phyloP scores from a whole-genome alignment of 2,329 filamentous ascomycete genomes.

The Myriangium duriaei region DNA sequence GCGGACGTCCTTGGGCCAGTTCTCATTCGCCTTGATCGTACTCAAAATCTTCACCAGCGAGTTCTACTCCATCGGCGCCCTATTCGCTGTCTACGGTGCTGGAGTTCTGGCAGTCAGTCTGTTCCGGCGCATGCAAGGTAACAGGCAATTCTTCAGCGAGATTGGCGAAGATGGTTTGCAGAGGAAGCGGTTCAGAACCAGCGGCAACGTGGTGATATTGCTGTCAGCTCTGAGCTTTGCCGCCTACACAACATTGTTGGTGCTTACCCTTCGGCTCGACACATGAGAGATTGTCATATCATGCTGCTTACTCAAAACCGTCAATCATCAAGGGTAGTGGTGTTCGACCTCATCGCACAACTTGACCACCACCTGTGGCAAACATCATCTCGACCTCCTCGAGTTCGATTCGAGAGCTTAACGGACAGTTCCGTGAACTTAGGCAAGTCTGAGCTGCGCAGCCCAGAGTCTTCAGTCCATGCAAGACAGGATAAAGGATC shows the following conservation, averaged over 20 bases:
- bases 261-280: slow-evolving; percentile 42
- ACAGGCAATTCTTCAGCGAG: slow-evolving; percentile 77
- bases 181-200: slow-evolving; percentile 48
- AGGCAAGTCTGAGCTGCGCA: too few relatives aligned
- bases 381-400: too few relatives aligned
- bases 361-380: too few relatives aligned
- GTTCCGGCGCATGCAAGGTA: slow-evolving; percentile 81
- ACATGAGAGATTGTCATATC: too few relatives aligned
- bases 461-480: too few relatives aligned
- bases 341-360: too few relatives aligned
- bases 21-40: slow-evolving; percentile 87
- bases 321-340: too few relatives aligned
- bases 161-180: slow-evolving; percentile 47
- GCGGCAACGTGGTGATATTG: slow-evolving; percentile 52
- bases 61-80: slow-evolving; percentile 89
- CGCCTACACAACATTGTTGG: slow-evolving; percentile 48
- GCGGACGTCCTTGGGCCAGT: slow-evolving; percentile 85
- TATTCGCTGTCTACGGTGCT: slow-evolving; percentile 85
- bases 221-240: slow-evolving; percentile 50
- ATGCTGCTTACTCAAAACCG: too few relatives aligned
- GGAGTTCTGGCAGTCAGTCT: slow-evolving; percentile 72
- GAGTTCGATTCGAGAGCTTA: too few relatives aligned
- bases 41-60: slow-evolving; percentile 94
- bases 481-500: too few relatives aligned
- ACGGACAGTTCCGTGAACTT: too few relatives aligned